Conservation (phyloP, 495 filamentous ascomycete genomes). For the Daldinia childiae region DNA sequence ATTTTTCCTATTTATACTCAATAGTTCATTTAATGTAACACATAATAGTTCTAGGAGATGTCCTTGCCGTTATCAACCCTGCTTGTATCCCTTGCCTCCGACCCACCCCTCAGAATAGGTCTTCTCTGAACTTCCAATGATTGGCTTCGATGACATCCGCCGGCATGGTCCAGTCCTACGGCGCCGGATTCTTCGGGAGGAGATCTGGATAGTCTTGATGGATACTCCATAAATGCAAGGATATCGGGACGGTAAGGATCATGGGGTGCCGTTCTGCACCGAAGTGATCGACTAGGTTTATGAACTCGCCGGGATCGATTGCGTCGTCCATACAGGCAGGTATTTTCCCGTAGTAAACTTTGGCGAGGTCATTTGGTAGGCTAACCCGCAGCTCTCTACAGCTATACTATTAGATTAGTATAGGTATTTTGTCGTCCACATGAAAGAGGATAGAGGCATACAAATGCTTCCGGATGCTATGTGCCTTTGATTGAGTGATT, state of each 20-base stretch:
- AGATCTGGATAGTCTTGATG: constrained; percentile 40
- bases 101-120: constrained; percentile 18
- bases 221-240: constrained; percentile 34
- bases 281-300: constrained; percentile 30
- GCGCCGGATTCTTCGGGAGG: constrained; percentile 38
- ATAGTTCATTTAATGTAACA: background rate
- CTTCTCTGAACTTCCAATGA: constrained; percentile 35
- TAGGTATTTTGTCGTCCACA: background rate
- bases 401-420: constrained; percentile 14
- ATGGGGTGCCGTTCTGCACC: constrained; percentile 36
- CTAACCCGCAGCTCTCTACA: constrained; percentile 28
- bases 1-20: background rate
- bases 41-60: background rate
- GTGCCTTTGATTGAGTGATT: constrained; percentile 9
- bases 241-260: constrained; percentile 36
- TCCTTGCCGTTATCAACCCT: background rate
- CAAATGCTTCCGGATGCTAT: constrained; percentile 22
- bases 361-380: constrained; percentile 28
- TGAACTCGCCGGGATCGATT: constrained; percentile 27
- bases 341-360: constrained; percentile 33
- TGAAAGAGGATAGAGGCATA: constrained; percentile 3
- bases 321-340: constrained; percentile 28
- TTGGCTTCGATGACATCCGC: constrained; percentile 36
- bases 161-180: constrained; percentile 38
- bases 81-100: background rate